These are phyloP conservation scores for Lactifluus subvellereus DNA, from an alignment of 768 basidiomycete species.

Conservation along the genomic window DNA sequence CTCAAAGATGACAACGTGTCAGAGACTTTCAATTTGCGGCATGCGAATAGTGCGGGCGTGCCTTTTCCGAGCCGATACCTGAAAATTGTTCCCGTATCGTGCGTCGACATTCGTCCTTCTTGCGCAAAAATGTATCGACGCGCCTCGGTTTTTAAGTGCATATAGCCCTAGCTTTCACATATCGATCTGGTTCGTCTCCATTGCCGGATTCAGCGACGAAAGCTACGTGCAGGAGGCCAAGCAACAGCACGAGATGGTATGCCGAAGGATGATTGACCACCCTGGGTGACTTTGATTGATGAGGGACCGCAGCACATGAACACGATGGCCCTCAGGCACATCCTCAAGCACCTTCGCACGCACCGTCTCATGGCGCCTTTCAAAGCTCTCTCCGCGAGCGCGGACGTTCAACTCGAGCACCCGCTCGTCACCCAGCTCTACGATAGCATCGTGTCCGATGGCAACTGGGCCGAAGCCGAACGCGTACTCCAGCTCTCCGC, in stretches of 20 bases:
- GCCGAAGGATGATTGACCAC: constrained; percentile 19
- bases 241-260: constrained; percentile 56
- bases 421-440: constrained; percentile 64
- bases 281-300: neutral
- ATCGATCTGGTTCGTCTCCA: constrained; percentile 69
- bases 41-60: constrained; percentile 51
- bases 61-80: constrained; percentile 61
- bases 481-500: constrained; percentile 45
- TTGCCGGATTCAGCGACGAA: constrained; percentile 55
- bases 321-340: constrained; percentile 54
- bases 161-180: constrained; percentile 70
- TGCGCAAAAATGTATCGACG: neutral
- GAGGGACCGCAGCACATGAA: constrained; percentile 52
- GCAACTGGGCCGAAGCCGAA: constrained; percentile 58
- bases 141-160: constrained; percentile 38
- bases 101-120: constrained; percentile 28
- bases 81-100: constrained; percentile 75
- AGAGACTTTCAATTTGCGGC: constrained; percentile 58
- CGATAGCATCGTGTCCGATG: constrained; percentile 56
- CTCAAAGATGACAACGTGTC: constrained; percentile 60
- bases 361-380: constrained; percentile 65
- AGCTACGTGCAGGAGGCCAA: constrained; percentile 51
- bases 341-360: constrained; percentile 73
- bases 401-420: constrained; percentile 58
- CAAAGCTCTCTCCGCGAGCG: constrained; percentile 49